These are phyloP conservation scores for Amanita brunnescens DNA, from an alignment of 768 basidiomycete species.

Conservation along the genomic window DNA sequence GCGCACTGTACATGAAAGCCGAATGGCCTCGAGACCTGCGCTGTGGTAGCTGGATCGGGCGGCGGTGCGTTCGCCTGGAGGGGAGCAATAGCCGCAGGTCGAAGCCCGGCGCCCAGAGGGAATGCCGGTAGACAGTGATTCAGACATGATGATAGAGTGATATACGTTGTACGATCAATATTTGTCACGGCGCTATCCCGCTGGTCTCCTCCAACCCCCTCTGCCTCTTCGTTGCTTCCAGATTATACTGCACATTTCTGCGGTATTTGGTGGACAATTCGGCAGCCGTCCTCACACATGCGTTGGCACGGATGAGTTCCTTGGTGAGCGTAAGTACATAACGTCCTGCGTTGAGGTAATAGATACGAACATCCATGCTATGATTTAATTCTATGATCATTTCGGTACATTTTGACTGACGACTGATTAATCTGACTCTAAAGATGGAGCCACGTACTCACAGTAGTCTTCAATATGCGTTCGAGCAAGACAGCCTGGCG, in stretches of 20 bases:
- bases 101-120: slow-evolving; percentile 27
- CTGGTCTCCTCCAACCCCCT: neutral
- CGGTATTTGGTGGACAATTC: slow-evolving; percentile 82
- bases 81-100: slow-evolving; percentile 63
- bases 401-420: slow-evolving; percentile 87
- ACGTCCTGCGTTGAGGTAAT: neutral
- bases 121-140: slow-evolving; percentile 24
- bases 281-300: slow-evolving; percentile 70
- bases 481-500: slow-evolving; percentile 86
- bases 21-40: slow-evolving; percentile 40
- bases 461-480: slow-evolving; percentile 84
- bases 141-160: slow-evolving; percentile 8
- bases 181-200: neutral
- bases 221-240: slow-evolving; percentile 49
- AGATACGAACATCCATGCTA: slow-evolving; percentile 63
- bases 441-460: slow-evolving; percentile 24
- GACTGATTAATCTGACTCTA: neutral
- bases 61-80: slow-evolving; percentile 39
- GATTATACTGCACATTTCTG: slow-evolving; percentile 88
- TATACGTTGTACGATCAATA: no score
- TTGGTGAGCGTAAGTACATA: slow-evolving; percentile 19
- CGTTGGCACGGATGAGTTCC: slow-evolving; percentile 77
- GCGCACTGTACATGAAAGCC: slow-evolving; percentile 46
- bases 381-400: slow-evolving; percentile 83
- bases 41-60: slow-evolving; percentile 34